Percentiles rank a stretch among this genome's conserved stretches.
phyloP scores from a whole-genome alignment of 352 stramenopile species.

The Globisporangium uncinulatum region DNA sequence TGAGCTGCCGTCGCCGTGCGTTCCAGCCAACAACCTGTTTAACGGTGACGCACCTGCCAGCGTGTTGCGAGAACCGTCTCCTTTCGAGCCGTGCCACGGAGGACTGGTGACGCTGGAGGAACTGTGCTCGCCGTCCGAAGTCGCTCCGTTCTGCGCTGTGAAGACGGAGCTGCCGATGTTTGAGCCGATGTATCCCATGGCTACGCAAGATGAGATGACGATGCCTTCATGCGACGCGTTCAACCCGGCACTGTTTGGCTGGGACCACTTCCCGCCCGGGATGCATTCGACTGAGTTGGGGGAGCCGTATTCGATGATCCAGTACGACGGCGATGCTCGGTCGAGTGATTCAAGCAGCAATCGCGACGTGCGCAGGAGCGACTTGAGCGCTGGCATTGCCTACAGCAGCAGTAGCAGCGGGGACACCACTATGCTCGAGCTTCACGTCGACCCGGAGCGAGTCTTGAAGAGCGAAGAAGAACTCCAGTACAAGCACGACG shows the following conservation, averaged over 20 bases:
- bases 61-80: neutral
- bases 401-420: neutral
- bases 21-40: neutral
- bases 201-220: neutral
- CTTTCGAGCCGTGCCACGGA: constrained; percentile 4
- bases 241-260: constrained; percentile 3
- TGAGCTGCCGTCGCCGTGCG: neutral
- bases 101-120: constrained; percentile 3
- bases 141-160: neutral
- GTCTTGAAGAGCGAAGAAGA: neutral
- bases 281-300: constrained; percentile 2
- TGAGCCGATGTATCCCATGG: neutral
- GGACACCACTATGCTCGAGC: neutral
- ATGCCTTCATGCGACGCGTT: constrained; percentile 1
- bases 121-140: constrained; percentile 2
- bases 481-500: neutral
- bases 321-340: neutral
- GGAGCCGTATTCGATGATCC: neutral
- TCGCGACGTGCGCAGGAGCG: neutral
- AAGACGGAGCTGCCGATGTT: constrained; percentile 6
- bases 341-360: neutral
- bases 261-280: constrained; percentile 3
- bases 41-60: neutral
- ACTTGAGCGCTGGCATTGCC: neutral
- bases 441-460: constrained; percentile 1